These are phyloP conservation scores for Leccinum longicurvipes DNA, from an alignment of 768 basidiomycete species.

Conservation along the genomic window DNA sequence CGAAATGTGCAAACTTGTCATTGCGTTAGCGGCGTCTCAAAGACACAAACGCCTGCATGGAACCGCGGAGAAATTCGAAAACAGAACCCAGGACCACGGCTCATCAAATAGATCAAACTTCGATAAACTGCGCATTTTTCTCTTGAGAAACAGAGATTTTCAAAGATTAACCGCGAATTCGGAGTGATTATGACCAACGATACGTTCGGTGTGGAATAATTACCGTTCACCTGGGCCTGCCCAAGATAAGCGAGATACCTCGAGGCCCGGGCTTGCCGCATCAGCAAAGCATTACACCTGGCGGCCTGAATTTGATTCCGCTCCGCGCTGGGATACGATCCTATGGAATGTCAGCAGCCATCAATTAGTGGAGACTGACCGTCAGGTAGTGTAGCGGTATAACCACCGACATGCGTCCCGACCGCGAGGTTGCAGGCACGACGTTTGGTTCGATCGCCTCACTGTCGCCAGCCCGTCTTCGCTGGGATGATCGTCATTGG, in stretches of 20 bases:
- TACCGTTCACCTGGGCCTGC: constrained; percentile 1
- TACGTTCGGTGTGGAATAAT: not conserved
- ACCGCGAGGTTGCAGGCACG: constrained; percentile 13
- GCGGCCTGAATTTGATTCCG: constrained; percentile 13
- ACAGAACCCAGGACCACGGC: constrained; percentile 11
- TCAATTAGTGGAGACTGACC: constrained; percentile 6
- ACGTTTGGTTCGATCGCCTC: constrained; percentile 14
- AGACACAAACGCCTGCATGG: constrained; percentile 15
- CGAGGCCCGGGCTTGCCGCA: constrained; percentile 1
- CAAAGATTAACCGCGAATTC: constrained; percentile 23
- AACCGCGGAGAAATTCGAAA: constrained; percentile 16
- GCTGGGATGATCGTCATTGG: constrained; percentile 19
- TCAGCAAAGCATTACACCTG: constrained; percentile 1
- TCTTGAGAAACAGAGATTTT: constrained; percentile 18
- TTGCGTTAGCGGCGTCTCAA: constrained; percentile 10
- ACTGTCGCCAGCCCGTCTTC: constrained; percentile 17
- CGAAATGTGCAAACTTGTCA: constrained; percentile 4
- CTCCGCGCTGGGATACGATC: constrained; percentile 3
- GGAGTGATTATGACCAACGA: constrained; percentile 9
- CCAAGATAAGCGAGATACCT: constrained; percentile 1
- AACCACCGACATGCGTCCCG: constrained; percentile 25
- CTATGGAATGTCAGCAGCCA: constrained; percentile 1
- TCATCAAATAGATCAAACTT: constrained; percentile 23
- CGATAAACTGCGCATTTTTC: constrained; percentile 17
- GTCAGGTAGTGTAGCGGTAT: constrained; percentile 1